phyloP scores from a whole-genome alignment of 2,329 filamentous ascomycete genomes.

The Phialocephala sp. region DNA sequence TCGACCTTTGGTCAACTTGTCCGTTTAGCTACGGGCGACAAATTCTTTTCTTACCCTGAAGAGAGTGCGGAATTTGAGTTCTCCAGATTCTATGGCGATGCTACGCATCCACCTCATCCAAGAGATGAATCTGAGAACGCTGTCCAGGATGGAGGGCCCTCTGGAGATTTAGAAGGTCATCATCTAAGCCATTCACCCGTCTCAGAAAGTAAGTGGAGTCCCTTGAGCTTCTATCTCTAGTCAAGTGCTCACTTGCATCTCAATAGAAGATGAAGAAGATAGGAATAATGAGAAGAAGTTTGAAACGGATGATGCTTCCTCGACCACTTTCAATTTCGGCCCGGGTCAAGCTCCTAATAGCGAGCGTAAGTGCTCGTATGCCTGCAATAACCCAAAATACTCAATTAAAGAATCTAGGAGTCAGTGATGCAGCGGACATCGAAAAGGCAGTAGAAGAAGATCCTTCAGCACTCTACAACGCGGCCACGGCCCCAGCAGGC shows the following conservation, averaged over 20 bases:
- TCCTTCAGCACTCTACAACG: neutral
- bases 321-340: neutral
- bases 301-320: neutral
- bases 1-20: slow-evolving; percentile 13
- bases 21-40: neutral
- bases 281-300: slow-evolving; percentile 2
- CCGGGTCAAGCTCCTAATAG: neutral
- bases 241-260: neutral
- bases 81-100: slow-evolving; percentile 9
- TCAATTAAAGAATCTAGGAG: neutral
- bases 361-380: neutral
- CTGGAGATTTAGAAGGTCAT: neutral
- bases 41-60: slow-evolving; percentile 6
- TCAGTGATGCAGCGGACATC: neutral
- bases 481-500: neutral
- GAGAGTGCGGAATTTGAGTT: slow-evolving; percentile 9
- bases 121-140: neutral
- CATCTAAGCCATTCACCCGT: neutral
- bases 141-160: neutral
- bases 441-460: neutral
- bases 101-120: slow-evolving; percentile 1
- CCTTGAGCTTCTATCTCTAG: neutral
- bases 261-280: slow-evolving; percentile 1
- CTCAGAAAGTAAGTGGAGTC: neutral
- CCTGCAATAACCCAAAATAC: neutral